phyloP scores from a whole-genome alignment of 2,329 filamentous ascomycete genomes.

The Fusarium dimerum region DNA sequence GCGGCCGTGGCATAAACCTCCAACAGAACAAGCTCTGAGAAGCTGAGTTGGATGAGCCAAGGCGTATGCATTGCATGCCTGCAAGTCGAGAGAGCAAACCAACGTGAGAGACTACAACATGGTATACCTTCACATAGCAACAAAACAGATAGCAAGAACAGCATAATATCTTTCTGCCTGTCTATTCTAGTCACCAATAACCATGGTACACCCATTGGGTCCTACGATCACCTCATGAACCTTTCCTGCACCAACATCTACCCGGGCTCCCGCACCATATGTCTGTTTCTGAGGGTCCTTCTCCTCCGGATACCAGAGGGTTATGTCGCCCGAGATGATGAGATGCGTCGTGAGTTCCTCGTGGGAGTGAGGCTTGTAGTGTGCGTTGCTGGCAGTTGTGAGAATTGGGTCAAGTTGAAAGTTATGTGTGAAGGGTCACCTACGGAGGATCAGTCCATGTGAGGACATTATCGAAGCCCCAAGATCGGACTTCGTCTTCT shows the following conservation, averaged over 20 bases:
- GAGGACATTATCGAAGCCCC: slow-evolving; percentile 70
- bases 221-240: slow-evolving; percentile 73
- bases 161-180: too few relatives aligned
- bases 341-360: slow-evolving; percentile 67
- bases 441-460: slow-evolving; percentile 73
- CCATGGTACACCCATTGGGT: slow-evolving; percentile 65
- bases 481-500: slow-evolving; percentile 64
- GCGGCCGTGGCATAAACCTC: too few relatives aligned
- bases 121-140: too few relatives aligned
- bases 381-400: slow-evolving; percentile 52
- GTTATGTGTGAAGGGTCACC: slow-evolving; percentile 31
- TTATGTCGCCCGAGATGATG: slow-evolving; percentile 64
- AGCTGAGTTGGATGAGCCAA: too few relatives aligned
- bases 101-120: too few relatives aligned
- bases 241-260: slow-evolving; percentile 66
- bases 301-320: slow-evolving; percentile 66
- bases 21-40: too few relatives aligned
- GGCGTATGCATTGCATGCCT: too few relatives aligned
- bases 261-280: slow-evolving; percentile 59
- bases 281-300: slow-evolving; percentile 54
- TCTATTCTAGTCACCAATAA: slow-evolving; percentile 55
- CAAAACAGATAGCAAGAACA: background rate
- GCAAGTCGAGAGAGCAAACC: too few relatives aligned
- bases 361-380: slow-evolving; percentile 71
- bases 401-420: too few relatives aligned